A percentile compares a stretch with the other conserved stretches of the same genome.
Evolutionary conservation across 345 rosid species (phyloP).

Genomic region (Gossypium raimondii): DNA sequence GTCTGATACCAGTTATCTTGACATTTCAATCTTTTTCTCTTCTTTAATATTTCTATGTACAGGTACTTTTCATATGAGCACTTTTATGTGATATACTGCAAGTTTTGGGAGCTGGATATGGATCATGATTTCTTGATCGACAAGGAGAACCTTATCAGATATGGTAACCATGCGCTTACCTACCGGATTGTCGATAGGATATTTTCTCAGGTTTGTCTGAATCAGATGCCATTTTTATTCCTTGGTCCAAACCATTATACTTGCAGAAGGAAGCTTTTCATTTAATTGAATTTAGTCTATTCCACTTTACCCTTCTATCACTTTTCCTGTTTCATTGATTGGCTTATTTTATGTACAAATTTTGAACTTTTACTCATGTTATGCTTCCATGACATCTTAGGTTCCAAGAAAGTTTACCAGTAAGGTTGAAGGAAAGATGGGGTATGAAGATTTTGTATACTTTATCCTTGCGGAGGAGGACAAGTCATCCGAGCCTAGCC

Average conservation of each 20-base stretch:
- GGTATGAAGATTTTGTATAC: constrained; percentile 94
- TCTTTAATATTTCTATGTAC: constrained; percentile 12
- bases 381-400: constrained; percentile 31
- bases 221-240: constrained; percentile 19
- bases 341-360: neutral
- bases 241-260: neutral
- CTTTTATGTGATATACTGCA: constrained; percentile 96
- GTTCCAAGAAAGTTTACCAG: constrained; percentile 83
- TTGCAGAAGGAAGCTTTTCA: neutral
- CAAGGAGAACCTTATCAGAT: constrained; percentile 94
- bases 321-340: constrained; percentile 1
- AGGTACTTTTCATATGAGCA: constrained; percentile 97
- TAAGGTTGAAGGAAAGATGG: constrained; percentile 84
- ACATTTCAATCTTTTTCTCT: neutral
- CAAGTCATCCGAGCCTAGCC: constrained; percentile 91
- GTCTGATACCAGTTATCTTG: constrained; percentile 2
- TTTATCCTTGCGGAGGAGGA: constrained; percentile 96
- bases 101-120: constrained; percentile 98
- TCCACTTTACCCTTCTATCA: neutral
- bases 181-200: constrained; percentile 89
- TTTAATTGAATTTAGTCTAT: constrained; percentile 8
- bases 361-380: constrained; percentile 10
- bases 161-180: constrained; percentile 96
- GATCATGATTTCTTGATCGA: constrained; percentile 98
- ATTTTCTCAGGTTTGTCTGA: constrained; percentile 80